phyloP scores from a whole-genome alignment of 768 basidiomycete genomes.

The Paxillus rubicundulus region DNA sequence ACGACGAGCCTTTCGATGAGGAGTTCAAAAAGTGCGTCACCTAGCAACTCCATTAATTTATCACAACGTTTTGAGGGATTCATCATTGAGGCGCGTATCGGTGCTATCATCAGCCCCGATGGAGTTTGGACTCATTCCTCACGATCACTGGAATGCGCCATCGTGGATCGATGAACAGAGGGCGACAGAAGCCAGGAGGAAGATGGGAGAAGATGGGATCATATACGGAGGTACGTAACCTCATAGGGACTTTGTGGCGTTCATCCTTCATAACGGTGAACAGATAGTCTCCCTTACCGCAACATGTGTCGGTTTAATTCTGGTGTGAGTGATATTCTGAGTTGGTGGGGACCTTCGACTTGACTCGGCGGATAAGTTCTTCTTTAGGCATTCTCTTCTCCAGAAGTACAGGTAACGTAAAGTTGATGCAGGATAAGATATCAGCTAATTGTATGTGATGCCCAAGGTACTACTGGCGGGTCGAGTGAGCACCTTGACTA shows the following conservation, averaged over 20 bases:
- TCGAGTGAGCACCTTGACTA: conserved; percentile 31
- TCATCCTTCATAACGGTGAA: neutral
- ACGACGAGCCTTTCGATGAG: conserved; percentile 56
- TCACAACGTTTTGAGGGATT: conserved; percentile 14
- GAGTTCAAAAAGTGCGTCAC: conserved; percentile 44
- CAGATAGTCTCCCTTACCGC: conserved; percentile 42
- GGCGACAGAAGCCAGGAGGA: conserved; percentile 48
- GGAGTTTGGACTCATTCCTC: conserved; percentile 57
- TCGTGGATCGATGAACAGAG: conserved; percentile 68
- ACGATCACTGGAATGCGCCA: conserved; percentile 67
- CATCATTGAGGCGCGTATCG: conserved; percentile 27
- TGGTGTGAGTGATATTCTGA: conserved; percentile 41
- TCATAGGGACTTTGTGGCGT: neutral
- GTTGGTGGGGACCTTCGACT: neutral
- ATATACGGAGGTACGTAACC: conserved; percentile 47
- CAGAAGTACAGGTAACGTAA: conserved; percentile 29
- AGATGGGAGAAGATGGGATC: conserved; percentile 48
- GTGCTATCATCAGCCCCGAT: conserved; percentile 45
- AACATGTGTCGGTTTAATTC: conserved; percentile 81
- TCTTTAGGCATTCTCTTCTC: conserved; percentile 39
- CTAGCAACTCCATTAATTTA: neutral
- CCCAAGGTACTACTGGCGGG: conserved; percentile 29
- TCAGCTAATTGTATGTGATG: neutral
- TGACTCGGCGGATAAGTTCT: conserved; percentile 38
- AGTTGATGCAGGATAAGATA: neutral